These are phyloP conservation scores for Lupinus albus DNA, from an alignment of 306 rosid genomes.

Conservation along the genomic window DNA sequence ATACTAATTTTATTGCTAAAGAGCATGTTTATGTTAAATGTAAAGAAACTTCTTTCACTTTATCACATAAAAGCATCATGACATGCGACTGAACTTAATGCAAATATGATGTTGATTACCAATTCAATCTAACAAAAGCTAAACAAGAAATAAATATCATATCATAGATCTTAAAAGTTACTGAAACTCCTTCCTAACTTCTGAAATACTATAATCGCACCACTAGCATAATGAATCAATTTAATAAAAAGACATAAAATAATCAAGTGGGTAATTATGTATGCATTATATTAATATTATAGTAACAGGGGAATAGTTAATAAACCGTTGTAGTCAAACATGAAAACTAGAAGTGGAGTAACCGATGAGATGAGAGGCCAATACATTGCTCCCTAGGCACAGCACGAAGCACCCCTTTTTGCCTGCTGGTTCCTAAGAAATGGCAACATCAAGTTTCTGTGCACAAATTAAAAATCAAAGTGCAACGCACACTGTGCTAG, in stretches of 20 bases:
- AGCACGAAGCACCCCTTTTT: constrained; percentile 27
- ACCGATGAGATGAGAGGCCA: constrained; percentile 37
- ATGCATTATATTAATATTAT: background rate
- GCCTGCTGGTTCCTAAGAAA: constrained; percentile 40
- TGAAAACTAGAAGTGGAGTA: constrained; percentile 33
- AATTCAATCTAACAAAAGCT: constrained; percentile 24
- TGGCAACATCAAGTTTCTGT: constrained; percentile 45
- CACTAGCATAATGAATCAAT: background rate
- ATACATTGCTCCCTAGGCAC: constrained; percentile 33
- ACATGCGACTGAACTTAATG: constrained; percentile 18
- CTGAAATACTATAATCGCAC: background rate
- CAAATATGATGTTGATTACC: constrained; percentile 30
- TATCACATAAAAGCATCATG: constrained; percentile 34
- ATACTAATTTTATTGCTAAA: too few species aligned
- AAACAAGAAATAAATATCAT: background rate
- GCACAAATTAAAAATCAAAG: constrained; percentile 25
- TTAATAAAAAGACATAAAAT: background rate
- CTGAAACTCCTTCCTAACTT: background rate
- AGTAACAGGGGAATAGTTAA: background rate
- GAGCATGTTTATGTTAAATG: constrained; percentile 2
- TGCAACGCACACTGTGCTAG: constrained; percentile 33
- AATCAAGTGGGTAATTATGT: constrained; percentile 8
- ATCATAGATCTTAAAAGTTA: constrained; percentile 8
- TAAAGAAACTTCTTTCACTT: constrained; percentile 13
- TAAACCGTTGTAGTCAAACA: constrained; percentile 29